Evolutionary conservation across 371 early-diverging fungal genomes (phyloP).

Genomic region (Mortierella sp.): DNA sequence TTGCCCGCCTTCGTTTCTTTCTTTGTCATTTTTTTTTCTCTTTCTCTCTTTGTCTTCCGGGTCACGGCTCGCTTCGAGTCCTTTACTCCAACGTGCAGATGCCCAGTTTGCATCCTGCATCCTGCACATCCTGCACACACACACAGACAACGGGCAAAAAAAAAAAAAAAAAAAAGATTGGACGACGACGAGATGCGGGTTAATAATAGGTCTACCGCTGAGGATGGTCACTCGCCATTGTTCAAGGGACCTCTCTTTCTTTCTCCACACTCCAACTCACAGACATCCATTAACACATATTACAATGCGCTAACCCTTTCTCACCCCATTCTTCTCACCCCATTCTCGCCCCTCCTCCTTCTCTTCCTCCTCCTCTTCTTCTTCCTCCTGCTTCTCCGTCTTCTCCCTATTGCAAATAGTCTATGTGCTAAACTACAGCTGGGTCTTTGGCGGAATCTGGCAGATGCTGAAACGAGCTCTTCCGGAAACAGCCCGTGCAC

Average conservation of each 20-base stretch:
- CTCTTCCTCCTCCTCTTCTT: background rate
- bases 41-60: no score
- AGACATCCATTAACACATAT: background rate
- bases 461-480: slow-evolving; percentile 54
- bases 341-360: background rate
- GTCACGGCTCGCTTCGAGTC: no score
- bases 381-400: no score
- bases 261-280: background rate
- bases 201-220: no score
- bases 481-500: slow-evolving; percentile 54
- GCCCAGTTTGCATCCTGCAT: no score
- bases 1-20: background rate
- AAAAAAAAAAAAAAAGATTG: background rate
- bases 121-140: no score
- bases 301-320: background rate
- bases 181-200: background rate
- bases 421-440: slow-evolving; percentile 56
- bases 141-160: no score
- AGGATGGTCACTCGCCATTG: background rate
- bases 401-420: slow-evolving; percentile 16
- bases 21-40: background rate
- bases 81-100: no score
- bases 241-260: background rate
- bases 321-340: background rate
- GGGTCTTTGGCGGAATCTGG: slow-evolving; percentile 57